Evolutionary conservation across 106 monocot species (phyloP).

Genomic region (Dendrobium officinale): DNA sequence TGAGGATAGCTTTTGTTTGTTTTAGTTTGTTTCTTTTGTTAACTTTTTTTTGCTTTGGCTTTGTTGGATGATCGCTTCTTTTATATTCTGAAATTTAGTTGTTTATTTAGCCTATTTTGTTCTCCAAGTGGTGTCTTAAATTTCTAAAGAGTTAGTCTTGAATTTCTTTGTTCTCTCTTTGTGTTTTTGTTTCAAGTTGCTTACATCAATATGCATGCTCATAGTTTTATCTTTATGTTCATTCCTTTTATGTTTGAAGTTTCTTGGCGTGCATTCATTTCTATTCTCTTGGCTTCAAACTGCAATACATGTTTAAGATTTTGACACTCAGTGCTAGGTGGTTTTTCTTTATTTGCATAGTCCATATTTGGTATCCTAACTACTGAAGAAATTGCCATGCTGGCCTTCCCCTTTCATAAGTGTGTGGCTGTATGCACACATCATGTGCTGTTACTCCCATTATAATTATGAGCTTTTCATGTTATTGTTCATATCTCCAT

Average conservation of each 20-base stretch:
- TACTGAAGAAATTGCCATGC: neutral
- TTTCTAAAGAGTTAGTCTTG: too few species aligned
- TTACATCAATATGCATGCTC: neutral
- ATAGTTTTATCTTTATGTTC: neutral
- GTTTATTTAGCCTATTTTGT: too few species aligned
- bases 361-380: neutral
- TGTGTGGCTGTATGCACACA: neutral
- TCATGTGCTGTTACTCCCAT: neutral
- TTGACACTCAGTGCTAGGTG: too few species aligned
- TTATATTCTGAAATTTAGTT: too few species aligned
- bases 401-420: neutral
- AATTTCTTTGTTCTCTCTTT: too few species aligned
- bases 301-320: neutral
- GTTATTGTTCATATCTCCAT: neutral
- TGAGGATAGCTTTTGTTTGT: too few species aligned
- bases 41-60: too few species aligned
- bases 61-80: too few species aligned
- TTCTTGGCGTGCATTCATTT: neutral
- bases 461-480: neutral
- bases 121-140: too few species aligned
- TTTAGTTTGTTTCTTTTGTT: too few species aligned
- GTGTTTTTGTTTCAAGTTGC: too few species aligned
- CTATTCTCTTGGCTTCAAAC: neutral
- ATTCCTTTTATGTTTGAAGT: neutral
- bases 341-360: neutral